Base-by-base conservation (phyloP, 495 filamentous ascomycete species). In the Usnea hakonensis region DNA sequence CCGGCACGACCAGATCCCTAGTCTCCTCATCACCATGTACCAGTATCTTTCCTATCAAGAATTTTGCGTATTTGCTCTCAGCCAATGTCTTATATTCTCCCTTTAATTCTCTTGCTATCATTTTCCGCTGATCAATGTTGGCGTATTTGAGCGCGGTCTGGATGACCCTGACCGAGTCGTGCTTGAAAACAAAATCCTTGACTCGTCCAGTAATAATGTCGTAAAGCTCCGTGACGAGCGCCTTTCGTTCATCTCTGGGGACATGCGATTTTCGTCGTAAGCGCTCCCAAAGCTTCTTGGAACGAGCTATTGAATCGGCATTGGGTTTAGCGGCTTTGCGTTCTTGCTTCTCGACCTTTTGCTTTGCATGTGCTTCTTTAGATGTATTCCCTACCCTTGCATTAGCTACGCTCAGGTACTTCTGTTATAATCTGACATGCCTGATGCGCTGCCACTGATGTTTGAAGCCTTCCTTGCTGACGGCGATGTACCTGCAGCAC, bases 71-170 rank as follows among this genome's bases (percentile, higher is more conserved):
- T 76, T 85, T 86, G 78, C 91, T 95, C 75, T 97, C 90, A 11
- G 90, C 91, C 62, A 99, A 78, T 61, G 87, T 80, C 43, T 82
- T 84, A 74, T 92, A 96, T 70, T 87, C 86, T 4, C 92, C 93
- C 72, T 89, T 86, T 55, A 99, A 78, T 73, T 97, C 95, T 62
- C 77, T 79, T 5, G 91, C 91, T 68, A 99, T 97, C 75, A 86
- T 83, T 74, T 86, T 88, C 63, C 90, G 82, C 72, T 96, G 92
- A 61, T 86, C 83, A 28, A 83, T 78, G 61, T 88, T 95, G 40
- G 90, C 89, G 73, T 97, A 97, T 74, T 97, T 99, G 73, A 99
- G 81, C 35, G 91, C 93, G 10, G 91, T 96, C 77, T 99, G 95
- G 35, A 99, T 85, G 52, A 96, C 90, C 57, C 95, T 83, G 30